phyloP scores from a whole-genome alignment of 2,329 filamentous ascomycete species.

The Penicillium sp. region DNA sequence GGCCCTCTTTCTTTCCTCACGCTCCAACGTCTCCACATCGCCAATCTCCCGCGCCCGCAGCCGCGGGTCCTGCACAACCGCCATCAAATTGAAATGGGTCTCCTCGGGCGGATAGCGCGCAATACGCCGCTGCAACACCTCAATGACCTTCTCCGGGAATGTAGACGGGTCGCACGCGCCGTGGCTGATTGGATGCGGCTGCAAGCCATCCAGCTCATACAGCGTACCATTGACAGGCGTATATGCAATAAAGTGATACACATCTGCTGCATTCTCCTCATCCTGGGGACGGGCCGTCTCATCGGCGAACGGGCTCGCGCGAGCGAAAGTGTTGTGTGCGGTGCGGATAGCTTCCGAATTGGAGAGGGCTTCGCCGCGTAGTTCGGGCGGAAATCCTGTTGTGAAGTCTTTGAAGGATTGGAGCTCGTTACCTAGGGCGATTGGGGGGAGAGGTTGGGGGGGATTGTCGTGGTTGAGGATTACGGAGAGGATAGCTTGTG shows the following conservation, averaged over 20 bases:
- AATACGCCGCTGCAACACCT: constrained; percentile 84
- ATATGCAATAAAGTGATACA: constrained; percentile 98
- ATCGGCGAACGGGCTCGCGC: constrained; percentile 86
- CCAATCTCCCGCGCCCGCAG: constrained; percentile 77
- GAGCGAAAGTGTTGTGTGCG: constrained; percentile 88
- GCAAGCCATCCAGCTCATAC: constrained; percentile 94
- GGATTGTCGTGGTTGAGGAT: constrained; percentile 75
- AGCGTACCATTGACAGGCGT: constrained; percentile 76
- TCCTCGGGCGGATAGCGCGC: constrained; percentile 81
- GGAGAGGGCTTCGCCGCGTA: constrained; percentile 70
- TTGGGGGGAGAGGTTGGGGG: constrained; percentile 35
- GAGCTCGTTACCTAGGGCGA: constrained; percentile 74
- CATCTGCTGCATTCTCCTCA: constrained; percentile 72
- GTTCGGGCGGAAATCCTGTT: constrained; percentile 76
- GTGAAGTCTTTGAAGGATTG: constrained; percentile 86
- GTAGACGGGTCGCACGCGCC: constrained; percentile 70
- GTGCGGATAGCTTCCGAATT: constrained; percentile 73
- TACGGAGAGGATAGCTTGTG: constrained; percentile 89
- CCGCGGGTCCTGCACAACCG: constrained; percentile 84
- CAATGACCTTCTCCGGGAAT: constrained; percentile 80
- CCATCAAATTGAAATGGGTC: constrained; percentile 94
- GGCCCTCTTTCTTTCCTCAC: constrained; percentile 80
- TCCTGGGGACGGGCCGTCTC: constrained; percentile 76
- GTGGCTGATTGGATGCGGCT: constrained; percentile 89
- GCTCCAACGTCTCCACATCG: constrained; percentile 74